A percentile compares a stretch with the other conserved stretches of the same genome.
phyloP scores from a whole-genome alignment of 768 basidiomycete genomes.

The Tulasnella sp. region DNA sequence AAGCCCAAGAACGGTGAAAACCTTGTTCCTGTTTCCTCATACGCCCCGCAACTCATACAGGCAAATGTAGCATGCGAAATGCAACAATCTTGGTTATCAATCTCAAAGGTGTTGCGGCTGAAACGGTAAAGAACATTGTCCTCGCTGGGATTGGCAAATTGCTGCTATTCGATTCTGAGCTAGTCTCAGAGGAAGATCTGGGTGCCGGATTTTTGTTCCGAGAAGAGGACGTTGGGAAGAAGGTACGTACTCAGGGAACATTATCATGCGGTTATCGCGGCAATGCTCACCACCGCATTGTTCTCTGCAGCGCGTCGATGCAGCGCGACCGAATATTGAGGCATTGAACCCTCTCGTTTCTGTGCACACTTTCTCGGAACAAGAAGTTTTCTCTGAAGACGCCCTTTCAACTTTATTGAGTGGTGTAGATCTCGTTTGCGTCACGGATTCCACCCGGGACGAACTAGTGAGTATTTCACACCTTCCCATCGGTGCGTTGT shows the following conservation, averaged over 20 bases:
- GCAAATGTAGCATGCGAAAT: constrained; percentile 64
- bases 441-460: constrained; percentile 63
- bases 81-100: constrained; percentile 77
- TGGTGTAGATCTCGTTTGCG: constrained; percentile 71
- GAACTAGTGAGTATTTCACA: constrained; percentile 45
- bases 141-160: constrained; percentile 89
- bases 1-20: constrained; percentile 83
- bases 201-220: constrained; percentile 89
- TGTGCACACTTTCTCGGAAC: constrained; percentile 52
- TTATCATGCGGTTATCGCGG: not conserved
- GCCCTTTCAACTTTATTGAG: constrained; percentile 47
- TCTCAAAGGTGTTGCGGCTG: constrained; percentile 75
- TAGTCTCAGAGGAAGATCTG: constrained; percentile 73
- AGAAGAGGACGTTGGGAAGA: constrained; percentile 83
- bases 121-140: constrained; percentile 95
- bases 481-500: not conserved
- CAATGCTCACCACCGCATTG: not conserved
- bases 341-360: constrained; percentile 85
- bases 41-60: no score
- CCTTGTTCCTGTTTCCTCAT: not conserved
- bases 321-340: constrained; percentile 72
- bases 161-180: constrained; percentile 65
- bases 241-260: constrained; percentile 37
- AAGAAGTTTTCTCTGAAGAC: constrained; percentile 37
- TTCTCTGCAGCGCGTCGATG: constrained; percentile 58